Evolutionary conservation across 768 basidiomycete genomes (phyloP), one percentile per base, ranked within the genome.

Genomic region (Mycena olivaceomarginata): DNA sequence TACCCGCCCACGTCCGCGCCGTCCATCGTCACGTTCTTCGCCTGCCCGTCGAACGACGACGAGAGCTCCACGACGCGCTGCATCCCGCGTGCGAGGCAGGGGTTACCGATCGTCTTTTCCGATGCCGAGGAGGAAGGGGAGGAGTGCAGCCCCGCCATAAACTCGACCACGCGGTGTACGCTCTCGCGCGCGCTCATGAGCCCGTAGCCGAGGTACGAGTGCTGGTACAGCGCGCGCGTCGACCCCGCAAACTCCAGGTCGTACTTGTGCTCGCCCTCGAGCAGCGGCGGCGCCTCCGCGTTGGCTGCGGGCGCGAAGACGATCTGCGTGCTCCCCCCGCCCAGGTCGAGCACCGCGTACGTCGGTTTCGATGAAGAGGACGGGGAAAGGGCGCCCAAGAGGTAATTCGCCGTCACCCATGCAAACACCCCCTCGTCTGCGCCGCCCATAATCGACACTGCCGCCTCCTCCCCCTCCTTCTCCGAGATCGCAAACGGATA

Each of bases 391-490:
- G 94, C 92, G 67, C 91, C 90, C 57, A 98, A 87, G 64, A 99
- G 90, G 86, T 98, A 99, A 85, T 99, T 99, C 75, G 96, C 97
- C 20, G 98, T 98, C 79, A 99, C 97, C 98, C 98, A 99, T 40
- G 98, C 97, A 83, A n/a, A 99, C n/a, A 99, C 96, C 43, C 97
- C 98, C 85, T 99, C 98, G 83, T 99, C 98, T 79, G 93, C 88
- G 10, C 98, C 98, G 78, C 98, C 98, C 98, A 99, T n/a, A n/a
- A 53, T 98, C 77, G 99, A 93, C 56, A 90, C 92, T 45, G 98
- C 97, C 2, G 91, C 92, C 65, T 93, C 92, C 77, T 91, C 92
- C 57, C 92, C 92, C 77, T 88, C 81, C 7, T 31, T 31, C 31
- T 31, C 31, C 31, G 31, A 31, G 31, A 91, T 76, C 51, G 82